Base-by-base conservation (phyloP, 352 stramenopile species). In the Phytopythium ostracodes region DNA sequence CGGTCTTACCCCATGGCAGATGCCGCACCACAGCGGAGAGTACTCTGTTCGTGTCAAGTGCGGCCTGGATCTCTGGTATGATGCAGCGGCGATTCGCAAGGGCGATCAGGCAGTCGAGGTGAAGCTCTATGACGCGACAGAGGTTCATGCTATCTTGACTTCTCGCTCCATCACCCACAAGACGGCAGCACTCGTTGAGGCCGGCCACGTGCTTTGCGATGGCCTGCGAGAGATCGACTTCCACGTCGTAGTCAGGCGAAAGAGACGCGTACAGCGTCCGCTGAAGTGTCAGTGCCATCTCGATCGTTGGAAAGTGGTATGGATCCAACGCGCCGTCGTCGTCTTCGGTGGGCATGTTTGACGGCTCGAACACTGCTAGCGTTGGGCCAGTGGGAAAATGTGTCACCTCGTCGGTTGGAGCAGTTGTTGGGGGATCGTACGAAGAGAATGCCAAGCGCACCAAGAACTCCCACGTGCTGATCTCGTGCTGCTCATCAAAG, bases 51-150 rank as follows among this genome's bases (percentile, higher is more conserved):
- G 38, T 31, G 12, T 42, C n/a, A 29, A 85, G 75, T 7, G 71
- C 76, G 14, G 66, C 44, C 22, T 73, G 61, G 44, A 85, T 76
- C 22, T 24, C 50, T 15, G 71, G 54, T 11, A 68, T 56, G 6
- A 66, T 57, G 12, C 63, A 59, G 29, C 73, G 68, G 33, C 72
- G 71, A 47, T 59, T 77, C 17, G 58, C 71, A 24, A 85, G 62
- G 5, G 68, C 60, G 11, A 89, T 59, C 12, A 77, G 36, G 40
- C 76, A 85, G 44, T 65, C 54, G 0, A 87, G 51, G 20, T 81
- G 64, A n/a, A 79, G 29, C n/a, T 67, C 71, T 14, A 75, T 40
- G 5, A 71, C 56, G 25, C 59, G 68, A 49, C 38, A 75, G 33
- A 29, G 65, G 63, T 12, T 50, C 24, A 2, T 12, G 17, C 8